phyloP scores from a whole-genome alignment of 2,329 filamentous ascomycete genomes.

The Monilinia vaccinii-corymbosi region DNA sequence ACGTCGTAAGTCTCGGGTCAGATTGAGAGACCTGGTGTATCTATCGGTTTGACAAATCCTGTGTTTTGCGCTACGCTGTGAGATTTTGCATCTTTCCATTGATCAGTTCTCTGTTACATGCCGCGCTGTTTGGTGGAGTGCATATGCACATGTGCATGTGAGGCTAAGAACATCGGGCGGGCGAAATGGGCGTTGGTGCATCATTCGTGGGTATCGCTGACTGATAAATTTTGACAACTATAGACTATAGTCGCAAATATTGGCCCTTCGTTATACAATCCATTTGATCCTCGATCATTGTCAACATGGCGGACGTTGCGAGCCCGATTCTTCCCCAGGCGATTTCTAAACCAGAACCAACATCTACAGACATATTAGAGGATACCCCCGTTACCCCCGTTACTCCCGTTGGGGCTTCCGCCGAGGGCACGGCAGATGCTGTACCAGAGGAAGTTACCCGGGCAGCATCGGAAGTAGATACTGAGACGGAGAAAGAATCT shows the following conservation, averaged over 20 bases:
- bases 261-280: constrained; percentile 7
- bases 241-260: constrained; percentile 8
- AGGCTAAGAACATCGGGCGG: constrained; percentile 1
- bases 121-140: constrained; percentile 1
- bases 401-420: background rate
- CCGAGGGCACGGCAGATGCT: constrained; percentile 7
- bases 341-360: background rate
- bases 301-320: constrained; percentile 11
- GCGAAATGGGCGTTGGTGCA: background rate
- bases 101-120: constrained; percentile 6
- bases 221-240: background rate
- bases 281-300: background rate
- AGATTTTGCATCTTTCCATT: constrained; percentile 2
- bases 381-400: constrained; percentile 1
- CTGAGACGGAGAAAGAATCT: constrained; percentile 26
- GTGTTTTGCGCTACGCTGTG: constrained; percentile 1
- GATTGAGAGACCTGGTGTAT: background rate
- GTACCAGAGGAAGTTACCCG: constrained; percentile 20
- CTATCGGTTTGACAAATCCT: background rate
- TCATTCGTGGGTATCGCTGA: constrained; percentile 5
- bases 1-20: constrained; percentile 10
- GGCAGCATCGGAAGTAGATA: constrained; percentile 23
- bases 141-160: constrained; percentile 5
- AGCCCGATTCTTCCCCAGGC: background rate
- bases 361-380: background rate